Evolutionary conservation across 352 stramenopile species (phyloP), one percentile per base, ranked within the genome.

Genomic region (Phytophthora nicotianae): DNA sequence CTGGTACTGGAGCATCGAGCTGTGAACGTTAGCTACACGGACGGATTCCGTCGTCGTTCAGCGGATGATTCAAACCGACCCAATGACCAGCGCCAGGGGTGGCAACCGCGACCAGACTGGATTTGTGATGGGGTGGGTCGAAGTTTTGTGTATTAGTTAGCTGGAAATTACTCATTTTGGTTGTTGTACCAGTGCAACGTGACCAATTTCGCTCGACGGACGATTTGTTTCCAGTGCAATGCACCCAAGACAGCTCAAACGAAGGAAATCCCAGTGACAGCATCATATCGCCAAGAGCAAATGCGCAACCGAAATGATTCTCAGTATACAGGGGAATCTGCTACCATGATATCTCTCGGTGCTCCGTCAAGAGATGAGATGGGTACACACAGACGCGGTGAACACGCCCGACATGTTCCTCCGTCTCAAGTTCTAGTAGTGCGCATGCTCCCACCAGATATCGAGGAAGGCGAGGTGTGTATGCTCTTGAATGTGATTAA

Each of bases 141-240:
- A 45, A 16, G 6, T 33, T 23, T 50, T 26, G 16, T 13, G n/a
- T 9, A 33, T 21, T 6, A 27, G 17, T n/a, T 38, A 13, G 8
- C 13, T n/a, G 5, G 4, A 17, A 5, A 9, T n/a, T 17, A n/a
- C 13, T 38, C 32, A 19, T 52, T 23, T 32, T 45, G 32, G n/a
- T 56, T 50, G 10, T 53, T 10, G 19, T 43, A 26, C 16, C 35
- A 95, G 86, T 95, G 86, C 55, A 68, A 88, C 37, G 69, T 74
- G n/a, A 81, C 74, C 11, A 95, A 93, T 54, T 95, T 93, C 60
- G 77, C 75, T 13, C 66, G 81, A 16, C 71, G 86, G 21, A 67
- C 66, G 4, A 66, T 50, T 32, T 95, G 86, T 47, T 93, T 93
- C 64, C 89, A 91, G 62, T 95, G 86, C 60, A 76, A 81, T 9